Conservation (phyloP, 345 rosid genomes). For the Schrenkiella parvula region DNA sequence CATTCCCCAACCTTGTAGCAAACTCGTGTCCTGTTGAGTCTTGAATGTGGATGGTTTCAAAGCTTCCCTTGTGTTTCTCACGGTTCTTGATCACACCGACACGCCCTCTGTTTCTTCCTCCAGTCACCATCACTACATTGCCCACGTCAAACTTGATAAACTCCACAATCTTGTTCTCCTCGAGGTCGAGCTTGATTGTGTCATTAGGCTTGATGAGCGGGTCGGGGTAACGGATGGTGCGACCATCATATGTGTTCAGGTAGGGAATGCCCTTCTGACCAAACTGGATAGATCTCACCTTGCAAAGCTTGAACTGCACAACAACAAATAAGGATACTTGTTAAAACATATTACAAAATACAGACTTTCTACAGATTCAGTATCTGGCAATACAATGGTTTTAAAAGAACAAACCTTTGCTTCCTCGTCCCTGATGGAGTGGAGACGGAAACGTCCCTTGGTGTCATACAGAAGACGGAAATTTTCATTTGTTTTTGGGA, state of each 20-base stretch:
- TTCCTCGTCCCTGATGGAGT: conserved; percentile 26
- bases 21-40: conserved; percentile 72
- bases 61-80: conserved; percentile 26
- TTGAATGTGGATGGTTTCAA: conserved; percentile 61
- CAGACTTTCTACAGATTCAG: not conserved
- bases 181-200: conserved; percentile 68
- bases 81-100: conserved; percentile 30
- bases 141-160: conserved; percentile 78
- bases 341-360: not conserved
- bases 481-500: conserved; percentile 75
- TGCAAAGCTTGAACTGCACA: conserved; percentile 81
- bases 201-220: conserved; percentile 70
- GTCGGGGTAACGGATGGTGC: conserved; percentile 28
- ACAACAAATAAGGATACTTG: conserved; percentile 36
- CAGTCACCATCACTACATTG: conserved; percentile 76
- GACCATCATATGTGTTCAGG: conserved; percentile 50
- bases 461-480: conserved; percentile 72
- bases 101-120: conserved; percentile 28
- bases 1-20: conserved; percentile 72
- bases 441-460: conserved; percentile 25
- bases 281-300: conserved; percentile 56
- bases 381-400: conserved; percentile 25
- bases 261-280: conserved; percentile 74
- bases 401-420: conserved; percentile 62
- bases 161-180: conserved; percentile 57